phyloP scores from a whole-genome alignment of 805 yeast species.

The Barnettozyma vustinii region DNA sequence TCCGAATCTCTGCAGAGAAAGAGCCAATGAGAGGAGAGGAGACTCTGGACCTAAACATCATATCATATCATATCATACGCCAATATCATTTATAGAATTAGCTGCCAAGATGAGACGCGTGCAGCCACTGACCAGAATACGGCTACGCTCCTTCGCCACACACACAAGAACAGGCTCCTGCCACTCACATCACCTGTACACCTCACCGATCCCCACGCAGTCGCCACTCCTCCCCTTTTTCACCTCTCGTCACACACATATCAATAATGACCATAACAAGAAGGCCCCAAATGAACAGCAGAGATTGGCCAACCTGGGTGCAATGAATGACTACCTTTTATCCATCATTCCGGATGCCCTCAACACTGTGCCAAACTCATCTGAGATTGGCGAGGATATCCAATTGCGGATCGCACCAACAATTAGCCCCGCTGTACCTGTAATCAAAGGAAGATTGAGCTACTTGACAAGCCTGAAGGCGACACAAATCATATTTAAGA shows the following conservation, averaged over 20 bases:
- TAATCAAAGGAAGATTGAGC: conserved; percentile 46
- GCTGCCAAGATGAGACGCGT: not conserved
- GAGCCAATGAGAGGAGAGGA: not conserved
- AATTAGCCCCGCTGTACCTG: conserved; percentile 44
- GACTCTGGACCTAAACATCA: not conserved
- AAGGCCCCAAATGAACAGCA: conserved; percentile 2
- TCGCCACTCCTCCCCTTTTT: conserved; percentile 1
- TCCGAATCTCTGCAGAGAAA: no score
- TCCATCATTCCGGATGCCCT: conserved; percentile 46
- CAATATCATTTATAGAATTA: not conserved
- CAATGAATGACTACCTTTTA: conserved; percentile 42
- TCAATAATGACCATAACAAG: not conserved
- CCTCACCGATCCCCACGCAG: not conserved
- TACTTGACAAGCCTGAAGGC: conserved; percentile 55
- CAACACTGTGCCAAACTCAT: conserved; percentile 37
- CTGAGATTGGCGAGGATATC: conserved; percentile 39
- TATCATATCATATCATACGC: no score
- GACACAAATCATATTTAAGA: conserved; percentile 46
- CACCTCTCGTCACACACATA: conserved; percentile 1
- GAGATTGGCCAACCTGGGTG: conserved; percentile 43
- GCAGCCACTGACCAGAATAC: not conserved
- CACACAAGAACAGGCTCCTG: not conserved
- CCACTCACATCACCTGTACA: not conserved
- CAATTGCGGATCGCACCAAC: conserved; percentile 52
- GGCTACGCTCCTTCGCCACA: not conserved